These are phyloP conservation scores for Quercus glauca DNA, from an alignment of 306 rosid genomes.

Conservation along the genomic window DNA sequence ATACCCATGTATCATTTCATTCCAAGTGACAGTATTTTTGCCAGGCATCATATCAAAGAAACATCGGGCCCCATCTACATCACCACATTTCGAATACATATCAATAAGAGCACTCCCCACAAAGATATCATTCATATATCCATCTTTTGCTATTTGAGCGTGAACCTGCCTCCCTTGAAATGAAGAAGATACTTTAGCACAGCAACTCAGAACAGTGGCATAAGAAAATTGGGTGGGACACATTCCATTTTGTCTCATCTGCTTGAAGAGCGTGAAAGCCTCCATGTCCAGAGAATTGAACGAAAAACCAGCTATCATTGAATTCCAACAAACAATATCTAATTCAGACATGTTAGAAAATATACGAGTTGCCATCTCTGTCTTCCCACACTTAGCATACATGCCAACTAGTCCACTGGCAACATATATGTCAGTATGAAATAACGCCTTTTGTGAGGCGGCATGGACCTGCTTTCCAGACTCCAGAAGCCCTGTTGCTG, in stretches of 20 bases:
- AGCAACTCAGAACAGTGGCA: slow-evolving; percentile 52
- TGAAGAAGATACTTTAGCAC: slow-evolving; percentile 68
- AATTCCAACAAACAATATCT: slow-evolving; percentile 81
- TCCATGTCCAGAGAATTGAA: slow-evolving; percentile 56
- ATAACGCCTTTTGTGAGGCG: slow-evolving; percentile 41
- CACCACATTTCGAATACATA: slow-evolving; percentile 81
- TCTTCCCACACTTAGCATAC: slow-evolving; percentile 70
- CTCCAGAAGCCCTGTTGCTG: slow-evolving; percentile 51
- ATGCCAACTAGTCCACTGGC: slow-evolving; percentile 68
- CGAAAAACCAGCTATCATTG: slow-evolving; percentile 68
- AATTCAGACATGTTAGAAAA: slow-evolving; percentile 45
- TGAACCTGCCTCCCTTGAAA: slow-evolving; percentile 67
- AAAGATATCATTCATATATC: slow-evolving; percentile 45
- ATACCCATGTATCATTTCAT: slow-evolving; percentile 82
- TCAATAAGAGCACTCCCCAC: slow-evolving; percentile 73
- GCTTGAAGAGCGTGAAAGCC: slow-evolving; percentile 56
- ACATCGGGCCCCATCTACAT: slow-evolving; percentile 42
- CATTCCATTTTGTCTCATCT: slow-evolving; percentile 46
- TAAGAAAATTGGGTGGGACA: slow-evolving; percentile 62
- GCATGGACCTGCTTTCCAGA: slow-evolving; percentile 69
- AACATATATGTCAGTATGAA: slow-evolving; percentile 48
- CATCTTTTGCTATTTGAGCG: slow-evolving; percentile 62
- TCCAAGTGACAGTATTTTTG: slow-evolving; percentile 69
- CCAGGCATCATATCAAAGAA: slow-evolving; percentile 48
- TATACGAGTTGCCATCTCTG: slow-evolving; percentile 45